Base-by-base conservation (phyloP, 2,329 filamentous ascomycete species). In the Neofusicoccum kwambonambiense region DNA sequence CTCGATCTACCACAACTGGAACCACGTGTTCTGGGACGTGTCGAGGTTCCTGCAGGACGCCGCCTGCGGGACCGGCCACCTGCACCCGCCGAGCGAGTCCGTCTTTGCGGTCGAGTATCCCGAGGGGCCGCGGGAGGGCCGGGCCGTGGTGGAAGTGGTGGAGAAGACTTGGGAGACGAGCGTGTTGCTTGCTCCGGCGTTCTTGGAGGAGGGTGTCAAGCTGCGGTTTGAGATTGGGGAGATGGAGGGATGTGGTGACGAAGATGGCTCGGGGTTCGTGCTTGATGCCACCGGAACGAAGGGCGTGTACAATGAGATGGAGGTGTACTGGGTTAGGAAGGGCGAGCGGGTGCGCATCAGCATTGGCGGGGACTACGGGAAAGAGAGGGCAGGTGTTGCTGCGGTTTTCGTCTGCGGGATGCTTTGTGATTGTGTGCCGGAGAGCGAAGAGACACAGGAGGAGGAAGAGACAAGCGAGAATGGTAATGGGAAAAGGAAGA, bases 11-110 rank as follows among this genome's bases (percentile, higher is more conserved):
- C 31, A 60, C 12, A 47, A 39, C 31, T 60, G 56, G 56, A 60
- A 60, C 27, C 56, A 60, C 12, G 56, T 60, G 5, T 60, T 60
- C 9, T 60, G 56, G 56, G 56, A 60, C 31, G 42, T 60, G 11
- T 9, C 41, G 27, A 6, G n/a, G n/a, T 60, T 60, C 4, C 12
- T 47, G 31, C 15, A 35, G 5, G 41, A n/a, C 11, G 13, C n/a
- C 31, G 31, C 4, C 1, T 5, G 50, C 6, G 31, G 11, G 31
- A 34, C 27, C 22, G 56, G 56, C 8, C 56, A 60, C 4, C 12
- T 60, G 56, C 56, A 60, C 4, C 56, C 56, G 3, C 56, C 56
- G n/a, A 22, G 39, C 6, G 41, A 60, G 17, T 31, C 3, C 3
- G 42, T 60, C 3, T 60, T 60, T 22, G 41, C 41, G 42, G n/a